Evolutionary conservation across 1,139 yeast species (phyloP), one percentile per base, ranked within the genome.

Genomic region (Hanseniaspora gamundiae): DNA sequence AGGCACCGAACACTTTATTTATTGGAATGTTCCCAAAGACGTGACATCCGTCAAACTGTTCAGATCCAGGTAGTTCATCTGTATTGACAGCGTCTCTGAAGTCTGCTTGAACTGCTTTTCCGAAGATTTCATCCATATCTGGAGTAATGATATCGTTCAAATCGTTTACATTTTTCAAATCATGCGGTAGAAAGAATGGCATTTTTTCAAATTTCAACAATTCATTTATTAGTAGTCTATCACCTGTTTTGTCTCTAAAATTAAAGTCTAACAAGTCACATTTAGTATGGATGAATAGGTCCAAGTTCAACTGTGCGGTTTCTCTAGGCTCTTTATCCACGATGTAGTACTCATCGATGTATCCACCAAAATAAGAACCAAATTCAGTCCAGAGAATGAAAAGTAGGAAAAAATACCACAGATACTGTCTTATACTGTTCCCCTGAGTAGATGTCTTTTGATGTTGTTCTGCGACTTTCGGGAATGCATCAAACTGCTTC

Each of bases 11-110:
- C 4, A 91, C 95, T 53, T 83, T 80, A 55, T 84, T 87, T 3
- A 91, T 91, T 0, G 94, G 93, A 42, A 91, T 71, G 0, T 81
- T 70, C 1, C 98, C 99, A 57, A 76, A 86, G 2, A 91, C 76
- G 51, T 91, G 86, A 61, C 99, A 91, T 2, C 94, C 93, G 41
- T 60, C 51, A 31, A 58, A 55, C 19, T 53, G 53, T 46, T 59
- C 59, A 31, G 54, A 57, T 35, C 59, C 56, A 19, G 48, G 51
- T 29, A 45, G 44, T 40, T 39, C 41, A 3, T 51, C 49, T 16
- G 54, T 50, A 44, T 56, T 59, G 13, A 59, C 36, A 35, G 47
- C 56, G 30, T 62, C 66, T 55, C 73, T 64, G 52, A 76, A 82
- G 50, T 78, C 78, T 0, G 88, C 88, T 40, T 74, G 69, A 42